Percentiles rank a stretch among this genome's conserved stretches.
Conservation (phyloP, 768 basidiomycete species). For the Hericium alpestre region DNA sequence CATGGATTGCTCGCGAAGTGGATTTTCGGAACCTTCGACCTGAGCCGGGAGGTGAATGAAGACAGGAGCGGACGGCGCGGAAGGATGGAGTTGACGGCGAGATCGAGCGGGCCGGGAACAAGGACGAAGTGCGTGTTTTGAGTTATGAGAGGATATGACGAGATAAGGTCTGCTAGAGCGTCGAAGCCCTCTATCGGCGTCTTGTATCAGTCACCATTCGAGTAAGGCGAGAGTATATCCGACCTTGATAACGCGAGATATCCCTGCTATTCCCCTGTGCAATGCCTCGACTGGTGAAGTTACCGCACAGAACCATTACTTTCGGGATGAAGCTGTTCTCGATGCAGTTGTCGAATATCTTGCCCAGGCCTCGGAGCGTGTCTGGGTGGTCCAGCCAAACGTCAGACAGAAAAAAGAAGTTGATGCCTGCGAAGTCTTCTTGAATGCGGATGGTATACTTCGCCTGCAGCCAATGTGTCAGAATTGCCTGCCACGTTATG, state of each 20-base stretch:
- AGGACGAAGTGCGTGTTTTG: conserved; percentile 83
- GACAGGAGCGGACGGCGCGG: conserved; percentile 78
- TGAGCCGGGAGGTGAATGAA: conserved; percentile 59
- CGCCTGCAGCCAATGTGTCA: conserved; percentile 22
- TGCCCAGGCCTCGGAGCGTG: conserved; percentile 67
- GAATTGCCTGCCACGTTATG: not conserved
- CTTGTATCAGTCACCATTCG: not conserved
- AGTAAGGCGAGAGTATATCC: not conserved
- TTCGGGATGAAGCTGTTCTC: conserved; percentile 82
- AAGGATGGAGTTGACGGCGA: conserved; percentile 68
- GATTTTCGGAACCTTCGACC: conserved; percentile 63
- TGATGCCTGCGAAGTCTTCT: conserved; percentile 62
- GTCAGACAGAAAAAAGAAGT: conserved; percentile 92
- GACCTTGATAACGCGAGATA: conserved; percentile 80
- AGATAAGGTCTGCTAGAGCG: conserved; percentile 73
- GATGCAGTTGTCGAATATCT: conserved; percentile 83
- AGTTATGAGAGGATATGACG: conserved; percentile 68
- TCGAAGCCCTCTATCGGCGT: conserved; percentile 73
- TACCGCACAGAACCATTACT: conserved; percentile 87
- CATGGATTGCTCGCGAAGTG: conserved; percentile 88
- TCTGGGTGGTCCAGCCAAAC: conserved; percentile 89
- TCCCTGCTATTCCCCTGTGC: conserved; percentile 68
- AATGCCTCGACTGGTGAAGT: conserved; percentile 81
- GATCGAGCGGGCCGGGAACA: conserved; percentile 89
- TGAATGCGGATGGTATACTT: conserved; percentile 52